Evolutionary conservation across 2,329 filamentous ascomycete species (phyloP).

Genomic region (Claviceps sorghi): DNA sequence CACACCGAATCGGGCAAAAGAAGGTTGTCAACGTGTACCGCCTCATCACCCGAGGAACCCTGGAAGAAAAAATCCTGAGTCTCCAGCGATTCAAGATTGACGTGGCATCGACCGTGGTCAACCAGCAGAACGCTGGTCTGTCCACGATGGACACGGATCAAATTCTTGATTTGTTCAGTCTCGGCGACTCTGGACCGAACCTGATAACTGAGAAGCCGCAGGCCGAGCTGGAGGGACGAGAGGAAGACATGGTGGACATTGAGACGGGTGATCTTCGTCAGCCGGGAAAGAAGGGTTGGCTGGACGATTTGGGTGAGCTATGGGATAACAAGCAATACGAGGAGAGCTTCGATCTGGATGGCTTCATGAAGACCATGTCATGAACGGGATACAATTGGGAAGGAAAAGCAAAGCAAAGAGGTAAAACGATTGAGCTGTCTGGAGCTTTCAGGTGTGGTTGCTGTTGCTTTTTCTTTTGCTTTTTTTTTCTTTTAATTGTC

Average conservation of each 20-base stretch:
- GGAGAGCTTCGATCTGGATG: conserved; percentile 92
- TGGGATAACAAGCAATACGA: conserved; percentile 98
- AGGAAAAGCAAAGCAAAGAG: not conserved
- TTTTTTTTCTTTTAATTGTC: not conserved
- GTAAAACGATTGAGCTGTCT: not conserved
- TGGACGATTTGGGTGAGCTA: conserved; percentile 87
- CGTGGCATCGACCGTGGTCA: conserved; percentile 93
- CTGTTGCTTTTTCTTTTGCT: not conserved
- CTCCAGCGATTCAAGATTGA: conserved; percentile 99
- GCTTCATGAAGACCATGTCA: conserved; percentile 90
- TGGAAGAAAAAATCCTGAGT: conserved; percentile 97
- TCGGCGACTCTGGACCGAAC: conserved; percentile 62
- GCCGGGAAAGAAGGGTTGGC: conserved; percentile 89
- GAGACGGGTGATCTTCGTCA: conserved; percentile 86
- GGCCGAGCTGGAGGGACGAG: conserved; percentile 44
- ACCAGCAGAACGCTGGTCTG: conserved; percentile 93
- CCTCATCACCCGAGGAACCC: conserved; percentile 82
- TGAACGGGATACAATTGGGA: conserved; percentile 11
- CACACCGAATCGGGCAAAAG: conserved; percentile 96
- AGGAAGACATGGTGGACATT: conserved; percentile 82
- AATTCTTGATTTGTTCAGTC: conserved; percentile 88
- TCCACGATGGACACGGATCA: conserved; percentile 97
- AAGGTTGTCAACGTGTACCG: conserved; percentile 99
- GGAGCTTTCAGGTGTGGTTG: not conserved
- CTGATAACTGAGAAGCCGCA: conserved; percentile 48